Percentiles rank a stretch among this genome's conserved stretches.
phyloP scores from a whole-genome alignment of 345 rosid genomes.

The Arabidopsis suecica region DNA sequence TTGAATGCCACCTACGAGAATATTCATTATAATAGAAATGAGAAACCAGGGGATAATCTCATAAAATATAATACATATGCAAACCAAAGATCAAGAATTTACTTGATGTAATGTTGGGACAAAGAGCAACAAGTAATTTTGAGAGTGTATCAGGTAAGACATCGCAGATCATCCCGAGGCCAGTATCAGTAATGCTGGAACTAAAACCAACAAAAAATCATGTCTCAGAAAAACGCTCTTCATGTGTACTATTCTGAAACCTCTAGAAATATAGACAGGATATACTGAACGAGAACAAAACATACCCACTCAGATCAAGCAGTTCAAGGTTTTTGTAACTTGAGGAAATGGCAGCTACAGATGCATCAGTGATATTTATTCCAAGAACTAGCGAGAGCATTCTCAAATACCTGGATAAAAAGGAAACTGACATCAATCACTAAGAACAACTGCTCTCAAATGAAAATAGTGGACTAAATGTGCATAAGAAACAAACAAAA shows the following conservation, averaged over 20 bases:
- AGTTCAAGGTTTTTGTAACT: conserved; percentile 76
- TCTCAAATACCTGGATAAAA: conserved; percentile 64
- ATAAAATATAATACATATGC: background rate
- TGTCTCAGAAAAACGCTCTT: background rate
- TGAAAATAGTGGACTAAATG: conserved; percentile 7
- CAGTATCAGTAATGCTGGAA: conserved; percentile 93
- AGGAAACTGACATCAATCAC: conserved; percentile 23
- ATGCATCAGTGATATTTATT: conserved; percentile 85
- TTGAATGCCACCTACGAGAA: conserved; percentile 86
- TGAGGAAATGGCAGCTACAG: conserved; percentile 91
- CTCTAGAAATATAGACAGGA: background rate
- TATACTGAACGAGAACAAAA: conserved; percentile 32
- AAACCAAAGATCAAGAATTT: conserved; percentile 47
- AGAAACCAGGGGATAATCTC: conserved; percentile 23
- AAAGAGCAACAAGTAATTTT: conserved; percentile 86
- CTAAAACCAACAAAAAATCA: conserved; percentile 52
- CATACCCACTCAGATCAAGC: conserved; percentile 99
- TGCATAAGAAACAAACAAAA: conserved; percentile 13
- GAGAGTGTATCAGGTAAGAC: conserved; percentile 79
- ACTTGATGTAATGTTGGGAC: conserved; percentile 99
- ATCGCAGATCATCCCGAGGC: conserved; percentile 98
- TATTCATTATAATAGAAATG: conserved; percentile 13
- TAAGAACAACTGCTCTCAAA: conserved; percentile 1
- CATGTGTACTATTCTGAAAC: background rate
- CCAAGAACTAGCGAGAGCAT: conserved; percentile 98